Evolutionary conservation across 495 filamentous ascomycete genomes (phyloP).

Genomic region (Daldinia bambusicola): DNA sequence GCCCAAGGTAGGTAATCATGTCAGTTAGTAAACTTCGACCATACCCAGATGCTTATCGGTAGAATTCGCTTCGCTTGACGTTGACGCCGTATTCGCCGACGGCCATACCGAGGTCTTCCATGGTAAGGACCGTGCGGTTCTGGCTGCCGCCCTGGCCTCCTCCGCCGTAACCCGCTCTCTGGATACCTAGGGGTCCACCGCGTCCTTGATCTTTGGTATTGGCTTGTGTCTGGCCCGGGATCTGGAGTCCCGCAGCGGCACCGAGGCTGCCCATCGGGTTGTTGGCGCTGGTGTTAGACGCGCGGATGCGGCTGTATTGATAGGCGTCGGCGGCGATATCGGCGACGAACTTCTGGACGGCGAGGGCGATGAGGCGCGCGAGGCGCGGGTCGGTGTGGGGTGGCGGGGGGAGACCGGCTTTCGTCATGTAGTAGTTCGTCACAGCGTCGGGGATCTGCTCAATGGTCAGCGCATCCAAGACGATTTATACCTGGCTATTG

Average conservation of each 20-base stretch:
- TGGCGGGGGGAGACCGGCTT: conserved; percentile 90
- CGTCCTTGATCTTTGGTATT: conserved; percentile 66
- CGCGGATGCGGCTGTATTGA: conserved; percentile 93
- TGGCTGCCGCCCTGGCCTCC: conserved; percentile 90
- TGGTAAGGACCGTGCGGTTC: conserved; percentile 93
- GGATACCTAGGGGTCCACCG: conserved; percentile 81
- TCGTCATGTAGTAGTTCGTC: conserved; percentile 96
- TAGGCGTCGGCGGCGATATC: conserved; percentile 98
- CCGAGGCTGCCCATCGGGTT: conserved; percentile 90
- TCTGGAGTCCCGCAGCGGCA: conserved; percentile 76
- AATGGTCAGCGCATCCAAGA: conserved; percentile 16
- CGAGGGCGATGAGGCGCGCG: conserved; percentile 90
- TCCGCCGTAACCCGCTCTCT: conserved; percentile 90
- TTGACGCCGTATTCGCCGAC: conserved; percentile 97
- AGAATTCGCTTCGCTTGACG: conserved; percentile 96
- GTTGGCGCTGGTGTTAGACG: conserved; percentile 85
- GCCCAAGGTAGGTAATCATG: neutral
- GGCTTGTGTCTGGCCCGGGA: conserved; percentile 67
- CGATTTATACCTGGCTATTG: neutral
- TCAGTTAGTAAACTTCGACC: neutral
- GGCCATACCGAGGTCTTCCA: conserved; percentile 98
- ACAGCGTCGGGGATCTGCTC: conserved; percentile 94
- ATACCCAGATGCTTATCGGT: conserved; percentile 67
- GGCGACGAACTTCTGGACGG: conserved; percentile 97
- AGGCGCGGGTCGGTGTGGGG: conserved; percentile 87